phyloP scores from a whole-genome alignment of 768 basidiomycete species.

The Mycena rosella region DNA sequence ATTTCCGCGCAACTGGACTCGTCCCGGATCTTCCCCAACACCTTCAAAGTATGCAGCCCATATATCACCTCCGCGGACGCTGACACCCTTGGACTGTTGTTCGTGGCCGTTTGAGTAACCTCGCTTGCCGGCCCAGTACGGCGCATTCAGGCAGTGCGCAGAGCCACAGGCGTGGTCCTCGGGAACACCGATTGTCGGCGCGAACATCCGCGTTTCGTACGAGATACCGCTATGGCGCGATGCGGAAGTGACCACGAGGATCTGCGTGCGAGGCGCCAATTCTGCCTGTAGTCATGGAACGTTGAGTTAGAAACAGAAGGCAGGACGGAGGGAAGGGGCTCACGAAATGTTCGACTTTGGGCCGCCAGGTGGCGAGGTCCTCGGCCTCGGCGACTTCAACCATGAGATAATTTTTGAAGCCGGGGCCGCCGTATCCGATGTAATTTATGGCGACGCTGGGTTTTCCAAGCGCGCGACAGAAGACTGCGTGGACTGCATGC shows the following conservation, averaged over 20 bases:
- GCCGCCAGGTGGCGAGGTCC: conserved; percentile 9
- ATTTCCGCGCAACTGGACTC: conserved; percentile 18
- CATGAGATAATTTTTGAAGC: conserved; percentile 25
- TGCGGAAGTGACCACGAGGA: conserved; percentile 24
- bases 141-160: conserved; percentile 29
- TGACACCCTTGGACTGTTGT: conserved; percentile 28
- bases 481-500: neutral
- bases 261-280: conserved; percentile 9
- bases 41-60: conserved; percentile 23
- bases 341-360: conserved; percentile 11
- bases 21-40: neutral
- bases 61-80: conserved; percentile 22
- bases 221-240: conserved; percentile 2
- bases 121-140: conserved; percentile 26
- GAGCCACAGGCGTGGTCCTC: conserved; percentile 33
- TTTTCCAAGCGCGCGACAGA: conserved; percentile 16
- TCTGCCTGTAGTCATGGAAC: neutral
- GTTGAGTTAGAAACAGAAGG: neutral
- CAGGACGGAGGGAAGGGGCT: neutral
- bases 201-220: conserved; percentile 34
- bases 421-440: conserved; percentile 24
- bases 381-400: conserved; percentile 25
- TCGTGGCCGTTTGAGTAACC: neutral
- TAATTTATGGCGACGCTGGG: conserved; percentile 7
- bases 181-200: conserved; percentile 14